A percentile compares a stretch with the other conserved stretches of the same genome.
Evolutionary conservation across 192 early-diverging fungal genomes (phyloP).

Genomic region (Backusella tarrabulga): DNA sequence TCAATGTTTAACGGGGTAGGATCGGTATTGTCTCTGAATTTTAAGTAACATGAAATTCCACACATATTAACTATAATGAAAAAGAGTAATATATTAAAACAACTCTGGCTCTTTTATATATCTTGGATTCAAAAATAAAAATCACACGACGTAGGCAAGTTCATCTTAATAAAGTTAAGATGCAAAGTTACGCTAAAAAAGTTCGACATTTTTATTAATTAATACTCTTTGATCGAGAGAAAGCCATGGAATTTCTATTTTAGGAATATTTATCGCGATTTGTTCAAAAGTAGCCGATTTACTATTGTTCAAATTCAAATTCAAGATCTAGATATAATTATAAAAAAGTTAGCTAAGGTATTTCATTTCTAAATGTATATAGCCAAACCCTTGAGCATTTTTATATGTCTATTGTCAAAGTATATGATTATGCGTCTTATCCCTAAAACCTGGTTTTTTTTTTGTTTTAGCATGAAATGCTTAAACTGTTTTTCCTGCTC

Average conservation of each 20-base stretch:
- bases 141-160: no score
- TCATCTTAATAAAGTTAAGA: background rate
- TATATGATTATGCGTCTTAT: background rate
- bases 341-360: background rate
- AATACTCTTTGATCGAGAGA: background rate
- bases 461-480: no score
- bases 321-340: background rate
- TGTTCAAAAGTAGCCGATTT: background rate
- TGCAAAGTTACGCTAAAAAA: background rate
- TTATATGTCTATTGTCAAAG: background rate
- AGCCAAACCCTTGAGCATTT: background rate
- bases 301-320: background rate
- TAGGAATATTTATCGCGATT: background rate
- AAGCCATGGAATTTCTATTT: background rate
- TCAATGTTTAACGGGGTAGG: background rate
- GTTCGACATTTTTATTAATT: no score
- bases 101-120: background rate
- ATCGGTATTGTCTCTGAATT: background rate
- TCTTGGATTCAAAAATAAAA: no score
- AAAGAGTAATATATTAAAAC: no score
- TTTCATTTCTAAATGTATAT: no score
- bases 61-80: background rate
- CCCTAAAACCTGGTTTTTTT: no score
- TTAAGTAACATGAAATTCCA: background rate
- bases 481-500: no score